Base-by-base conservation (phyloP, 2,329 filamentous ascomycete genomes). In the Geoglossum cookeanum region DNA sequence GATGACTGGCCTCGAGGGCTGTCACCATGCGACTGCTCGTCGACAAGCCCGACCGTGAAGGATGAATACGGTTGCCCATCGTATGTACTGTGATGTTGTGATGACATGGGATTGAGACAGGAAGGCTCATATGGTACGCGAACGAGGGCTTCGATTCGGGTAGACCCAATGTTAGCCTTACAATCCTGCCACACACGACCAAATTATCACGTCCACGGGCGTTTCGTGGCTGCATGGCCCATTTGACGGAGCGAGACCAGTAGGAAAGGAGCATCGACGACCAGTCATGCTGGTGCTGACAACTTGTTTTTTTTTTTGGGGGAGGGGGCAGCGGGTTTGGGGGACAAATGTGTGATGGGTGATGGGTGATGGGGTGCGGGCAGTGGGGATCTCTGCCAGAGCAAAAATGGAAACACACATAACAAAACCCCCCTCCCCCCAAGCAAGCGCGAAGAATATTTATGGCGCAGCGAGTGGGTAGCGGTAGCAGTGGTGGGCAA, bases 21-120 rank as follows among this genome's bases (percentile, higher is more conserved):
- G 66, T 77, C 74, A 69, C 75, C 75, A 64, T 75, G 72, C 65
- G 71, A 68, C 61, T 70, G 70, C 63, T 77, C 75, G 63, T 75
- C 71, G 62, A 70, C 67, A 45, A 68, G 67, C 47, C 70, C 68
- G 60, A 66, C 65, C 57, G 66, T 55, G 69, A 66, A 57, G 67
- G 66, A 49, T 67, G 65, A 29, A 69, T 65, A 62, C 67, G 68
- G 58, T 70, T 69, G 66, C 72, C 64, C 59, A 62, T 65, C 58
- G 67, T 70, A 61, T 64, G 63, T 17, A 39, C 22, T 45, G 33
- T 44, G 53, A 42, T 55, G 49, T 53, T 53, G 49, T 37, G 49
- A 53, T 53, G 49, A 53, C 49, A 53, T 53, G 30, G 49, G 49
- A 30, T 37, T 53, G 49, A 53, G 49, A 53, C 22, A 37, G 49